Conservation (phyloP, 768 basidiomycete species). For the Suillus spraguei region DNA sequence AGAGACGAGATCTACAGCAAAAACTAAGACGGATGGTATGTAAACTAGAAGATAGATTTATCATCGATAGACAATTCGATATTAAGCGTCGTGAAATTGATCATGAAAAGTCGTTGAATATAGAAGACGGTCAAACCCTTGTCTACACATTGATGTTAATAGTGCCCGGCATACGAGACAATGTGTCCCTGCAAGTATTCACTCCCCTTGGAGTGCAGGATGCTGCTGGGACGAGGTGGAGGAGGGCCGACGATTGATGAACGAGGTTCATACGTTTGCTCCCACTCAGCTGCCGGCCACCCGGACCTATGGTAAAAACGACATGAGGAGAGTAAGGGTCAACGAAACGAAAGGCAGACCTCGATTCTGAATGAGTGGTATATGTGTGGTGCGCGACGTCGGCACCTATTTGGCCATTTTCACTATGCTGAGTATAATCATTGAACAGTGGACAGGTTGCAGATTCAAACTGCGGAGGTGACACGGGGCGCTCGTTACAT, state of each 20-base stretch:
- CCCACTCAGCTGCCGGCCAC: constrained; percentile 23
- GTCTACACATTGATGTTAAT: constrained; percentile 15
- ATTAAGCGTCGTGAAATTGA: constrained; percentile 5
- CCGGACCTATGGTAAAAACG: constrained; percentile 12
- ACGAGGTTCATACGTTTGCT: constrained; percentile 16
- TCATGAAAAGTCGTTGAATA: constrained; percentile 13
- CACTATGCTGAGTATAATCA: constrained; percentile 3
- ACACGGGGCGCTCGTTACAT: constrained; percentile 7
- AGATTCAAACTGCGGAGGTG: constrained; percentile 8
- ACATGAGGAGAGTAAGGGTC: background rate
- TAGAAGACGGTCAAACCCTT: constrained; percentile 3
- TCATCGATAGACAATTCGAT: constrained; percentile 10
- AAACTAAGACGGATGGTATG: constrained; percentile 16
- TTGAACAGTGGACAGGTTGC: background rate
- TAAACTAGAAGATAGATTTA: constrained; percentile 21
- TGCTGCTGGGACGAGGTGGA: constrained; percentile 10
- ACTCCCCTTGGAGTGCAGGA: constrained; percentile 11
- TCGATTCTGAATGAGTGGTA: constrained; percentile 11
- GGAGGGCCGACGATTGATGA: background rate
- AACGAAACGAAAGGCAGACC: constrained; percentile 12
- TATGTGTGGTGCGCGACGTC: background rate
- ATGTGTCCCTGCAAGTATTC: constrained; percentile 13
- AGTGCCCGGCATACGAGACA: constrained; percentile 17
- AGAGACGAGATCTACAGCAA: background rate
- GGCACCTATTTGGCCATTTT: constrained; percentile 1